Conservation (phyloP, 2,329 filamentous ascomycete genomes). For the Karstenula rhodostoma region DNA sequence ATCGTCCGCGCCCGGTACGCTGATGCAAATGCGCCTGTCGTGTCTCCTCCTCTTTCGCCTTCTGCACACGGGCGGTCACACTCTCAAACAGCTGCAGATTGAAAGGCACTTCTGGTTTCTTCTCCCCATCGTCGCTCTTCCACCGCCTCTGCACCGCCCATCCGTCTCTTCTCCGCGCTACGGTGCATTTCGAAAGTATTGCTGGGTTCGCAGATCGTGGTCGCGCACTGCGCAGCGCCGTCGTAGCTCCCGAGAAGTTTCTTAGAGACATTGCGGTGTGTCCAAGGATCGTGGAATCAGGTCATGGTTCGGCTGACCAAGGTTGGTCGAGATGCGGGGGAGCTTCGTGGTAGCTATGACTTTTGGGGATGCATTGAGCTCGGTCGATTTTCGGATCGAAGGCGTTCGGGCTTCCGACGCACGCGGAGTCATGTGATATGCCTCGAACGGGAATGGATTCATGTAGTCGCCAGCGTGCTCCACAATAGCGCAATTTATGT, state of each 20-base stretch:
- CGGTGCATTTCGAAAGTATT: constrained; percentile 17
- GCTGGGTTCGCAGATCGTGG: constrained; percentile 16
- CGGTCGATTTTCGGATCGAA: constrained; percentile 8
- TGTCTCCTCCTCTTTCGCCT: constrained; percentile 65
- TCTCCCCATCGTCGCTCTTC: constrained; percentile 38
- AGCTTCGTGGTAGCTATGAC: constrained; percentile 7
- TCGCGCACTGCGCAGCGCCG: constrained; percentile 27
- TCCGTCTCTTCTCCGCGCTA: constrained; percentile 18
- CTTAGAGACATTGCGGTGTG: constrained; percentile 39
- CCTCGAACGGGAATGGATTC: background rate
- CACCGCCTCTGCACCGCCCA: constrained; percentile 43
- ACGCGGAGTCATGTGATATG: background rate
- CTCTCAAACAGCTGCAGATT: constrained; percentile 70
- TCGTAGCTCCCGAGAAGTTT: constrained; percentile 34
- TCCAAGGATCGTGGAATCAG: constrained; percentile 16
- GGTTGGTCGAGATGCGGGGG: constrained; percentile 13
- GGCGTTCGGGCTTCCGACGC: constrained; percentile 2
- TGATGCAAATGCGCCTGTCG: constrained; percentile 39
- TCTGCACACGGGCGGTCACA: constrained; percentile 64
- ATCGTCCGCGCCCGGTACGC: constrained; percentile 47
- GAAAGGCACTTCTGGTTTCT: constrained; percentile 58
- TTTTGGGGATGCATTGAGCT: constrained; percentile 10
- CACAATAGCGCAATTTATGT: constrained; percentile 1
- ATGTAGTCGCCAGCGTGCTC: background rate
- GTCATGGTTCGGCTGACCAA: constrained; percentile 23